These are phyloP conservation scores for Pisolithus tinctorius DNA, from an alignment of 768 basidiomycete species.

Conservation along the genomic window DNA sequence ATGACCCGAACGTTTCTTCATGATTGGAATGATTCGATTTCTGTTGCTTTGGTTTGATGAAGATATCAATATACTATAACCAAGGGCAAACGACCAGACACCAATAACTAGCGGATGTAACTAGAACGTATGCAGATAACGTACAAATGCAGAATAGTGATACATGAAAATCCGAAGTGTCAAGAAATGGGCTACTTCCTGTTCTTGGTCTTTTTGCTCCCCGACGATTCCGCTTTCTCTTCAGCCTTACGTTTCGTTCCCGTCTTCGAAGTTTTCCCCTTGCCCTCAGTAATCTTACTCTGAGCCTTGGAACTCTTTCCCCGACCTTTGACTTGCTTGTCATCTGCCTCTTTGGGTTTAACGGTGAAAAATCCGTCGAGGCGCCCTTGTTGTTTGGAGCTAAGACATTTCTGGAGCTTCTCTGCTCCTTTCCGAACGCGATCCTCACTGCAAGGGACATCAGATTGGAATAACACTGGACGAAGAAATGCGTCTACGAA, in stretches of 20 bases:
- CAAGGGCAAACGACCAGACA: background rate
- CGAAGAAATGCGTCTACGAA: slow-evolving; percentile 23
- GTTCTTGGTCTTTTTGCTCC: slow-evolving; percentile 36
- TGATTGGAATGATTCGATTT: too few relatives aligned
- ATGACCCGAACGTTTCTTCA: background rate
- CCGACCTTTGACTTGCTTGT: slow-evolving; percentile 34
- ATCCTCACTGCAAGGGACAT: slow-evolving; percentile 68
- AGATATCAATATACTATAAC: too few relatives aligned
- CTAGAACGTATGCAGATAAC: background rate
- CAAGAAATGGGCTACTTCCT: slow-evolving; percentile 25
- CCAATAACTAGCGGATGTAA: background rate
- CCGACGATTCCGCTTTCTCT: slow-evolving; percentile 25
- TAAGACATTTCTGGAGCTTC: slow-evolving; percentile 81
- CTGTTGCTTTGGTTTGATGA: too few relatives aligned
- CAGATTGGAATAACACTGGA: background rate
- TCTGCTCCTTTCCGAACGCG: slow-evolving; percentile 93
- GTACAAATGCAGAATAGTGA: background rate
- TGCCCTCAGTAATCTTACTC: slow-evolving; percentile 47
- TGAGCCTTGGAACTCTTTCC: too few relatives aligned
- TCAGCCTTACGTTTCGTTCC: slow-evolving; percentile 24
- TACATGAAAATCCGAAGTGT: background rate
- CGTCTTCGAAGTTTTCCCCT: slow-evolving; percentile 12
- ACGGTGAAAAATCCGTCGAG: slow-evolving; percentile 92
- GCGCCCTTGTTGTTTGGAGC: slow-evolving; percentile 91
- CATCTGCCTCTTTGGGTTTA: slow-evolving; percentile 51